Conservation (phyloP, 176 grass and related monocot genomes). For the Carex pumila region DNA sequence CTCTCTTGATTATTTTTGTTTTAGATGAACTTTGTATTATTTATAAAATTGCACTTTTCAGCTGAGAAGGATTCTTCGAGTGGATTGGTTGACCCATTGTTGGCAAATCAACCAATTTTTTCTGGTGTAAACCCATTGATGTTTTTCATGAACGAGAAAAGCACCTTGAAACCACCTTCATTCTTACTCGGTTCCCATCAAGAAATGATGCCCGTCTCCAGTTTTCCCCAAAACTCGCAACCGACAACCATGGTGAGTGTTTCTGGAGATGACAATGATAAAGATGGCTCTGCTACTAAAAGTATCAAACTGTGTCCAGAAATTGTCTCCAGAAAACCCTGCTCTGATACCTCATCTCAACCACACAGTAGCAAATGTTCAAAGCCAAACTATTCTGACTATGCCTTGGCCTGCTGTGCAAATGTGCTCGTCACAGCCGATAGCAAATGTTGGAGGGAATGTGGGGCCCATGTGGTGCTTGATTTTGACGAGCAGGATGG, state of each 20-base stretch:
- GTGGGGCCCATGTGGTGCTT: conserved; percentile 55
- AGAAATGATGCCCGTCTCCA: neutral
- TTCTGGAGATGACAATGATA: neutral
- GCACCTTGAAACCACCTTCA: neutral
- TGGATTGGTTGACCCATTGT: neutral
- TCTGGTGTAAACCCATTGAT: conserved; percentile 20
- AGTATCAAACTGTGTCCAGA: neutral
- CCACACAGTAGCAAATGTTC: conserved; percentile 30
- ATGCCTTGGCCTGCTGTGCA: conserved; percentile 58
- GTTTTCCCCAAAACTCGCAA: neutral
- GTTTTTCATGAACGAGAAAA: neutral
- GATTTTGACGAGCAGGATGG: conserved; percentile 59
- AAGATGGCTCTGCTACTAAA: neutral
- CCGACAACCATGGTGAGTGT: neutral
- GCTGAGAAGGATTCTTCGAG: conserved; percentile 6
- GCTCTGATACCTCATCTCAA: conserved; percentile 49
- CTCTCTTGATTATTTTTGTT: neutral
- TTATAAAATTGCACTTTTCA: conserved; percentile 1
- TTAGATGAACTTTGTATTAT: neutral
- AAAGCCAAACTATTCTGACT: conserved; percentile 6
- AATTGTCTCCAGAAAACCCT: conserved; percentile 48
- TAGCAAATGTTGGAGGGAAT: conserved; percentile 83
- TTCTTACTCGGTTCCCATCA: neutral
- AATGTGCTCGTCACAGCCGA: conserved; percentile 71
- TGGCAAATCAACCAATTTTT: conserved; percentile 7